Evolutionary conservation across 169 alveolate species (phyloP), one percentile per base, ranked within the genome.

Genomic region (Miamiensis avidus): DNA sequence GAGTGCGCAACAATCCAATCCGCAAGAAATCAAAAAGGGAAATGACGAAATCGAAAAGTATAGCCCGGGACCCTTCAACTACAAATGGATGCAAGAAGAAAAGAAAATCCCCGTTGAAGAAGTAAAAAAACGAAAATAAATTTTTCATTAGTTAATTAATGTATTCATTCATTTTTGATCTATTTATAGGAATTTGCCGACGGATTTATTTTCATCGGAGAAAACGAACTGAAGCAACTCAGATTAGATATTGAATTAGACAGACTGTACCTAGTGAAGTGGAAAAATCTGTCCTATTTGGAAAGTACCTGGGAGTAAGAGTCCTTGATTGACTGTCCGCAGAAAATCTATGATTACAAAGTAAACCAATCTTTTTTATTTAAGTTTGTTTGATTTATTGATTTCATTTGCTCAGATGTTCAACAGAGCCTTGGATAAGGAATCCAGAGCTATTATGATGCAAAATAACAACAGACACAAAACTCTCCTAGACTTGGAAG

Each of bases 271-370:
- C 85, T 91, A 0, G 93, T 94, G 6, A 94, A 94, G 78, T 94
- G 97, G 97, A 92, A 88, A 76, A 86, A 86, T 74, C 82, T 94
- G 11, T 89, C 95, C 1, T 94, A 92, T 77, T 75, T 74, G 20
- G 88, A 89, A 31, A 72, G 90, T 0, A 91, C 97, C 6, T 94
- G 97, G 97, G 97, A 94, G 73, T 90, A 88, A 15, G 91, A 89
- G 31, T 85, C 90, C n/a, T 25, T 87, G 0, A 34, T 93, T 20
- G 83, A 78, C 25, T 31, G 76, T 29, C 82, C 78, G 11, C 81
- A 82, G 28, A 84, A 86, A 34, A 85, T 93, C n/a, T 74, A 78
- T 32, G 95, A 88, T 16, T 93, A 78, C 20, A 49, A 49, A 20
- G 69, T 49, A 49, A 20, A 20, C 20, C 20, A 11, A 11, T 11